These are phyloP conservation scores for Cicer yamashitae DNA, from an alignment of 306 rosid genomes.

Conservation along the genomic window DNA sequence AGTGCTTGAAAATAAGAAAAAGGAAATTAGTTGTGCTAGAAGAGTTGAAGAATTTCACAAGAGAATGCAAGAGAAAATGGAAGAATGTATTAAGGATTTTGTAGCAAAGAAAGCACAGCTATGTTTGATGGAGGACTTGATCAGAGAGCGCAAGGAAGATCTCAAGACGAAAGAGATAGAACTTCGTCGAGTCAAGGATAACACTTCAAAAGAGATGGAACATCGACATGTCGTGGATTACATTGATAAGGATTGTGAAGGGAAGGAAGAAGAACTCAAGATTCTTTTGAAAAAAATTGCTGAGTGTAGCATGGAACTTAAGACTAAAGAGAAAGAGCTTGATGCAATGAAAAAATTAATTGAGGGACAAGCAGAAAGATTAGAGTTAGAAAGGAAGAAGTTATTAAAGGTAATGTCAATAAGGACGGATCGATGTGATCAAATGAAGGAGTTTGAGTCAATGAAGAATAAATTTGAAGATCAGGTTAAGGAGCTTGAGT, in stretches of 20 bases:
- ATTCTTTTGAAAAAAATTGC: slow-evolving; percentile 9
- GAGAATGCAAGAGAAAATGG: slow-evolving; percentile 16
- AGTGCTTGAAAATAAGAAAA: slow-evolving; percentile 47
- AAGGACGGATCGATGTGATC: background rate
- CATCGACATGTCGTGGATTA: too few species aligned
- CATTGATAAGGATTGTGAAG: background rate
- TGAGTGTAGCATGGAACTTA: slow-evolving; percentile 38
- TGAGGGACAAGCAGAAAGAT: slow-evolving; percentile 14
- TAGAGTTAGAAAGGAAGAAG: slow-evolving; percentile 37
- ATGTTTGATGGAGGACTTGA: background rate
- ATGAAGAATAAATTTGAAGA: slow-evolving; percentile 33
- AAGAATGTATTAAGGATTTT: slow-evolving; percentile 19
- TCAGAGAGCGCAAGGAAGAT: slow-evolving; percentile 14
- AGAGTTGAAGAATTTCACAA: background rate
- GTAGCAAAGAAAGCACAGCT: slow-evolving; percentile 6
- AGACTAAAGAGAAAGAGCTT: slow-evolving; percentile 38
- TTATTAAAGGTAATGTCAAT: slow-evolving; percentile 19
- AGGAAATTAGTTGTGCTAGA: slow-evolving; percentile 34
- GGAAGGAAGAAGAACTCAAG: slow-evolving; percentile 36
- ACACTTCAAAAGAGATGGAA: background rate
- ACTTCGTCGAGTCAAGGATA: background rate
- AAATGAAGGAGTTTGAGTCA: slow-evolving; percentile 36
- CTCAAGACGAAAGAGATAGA: slow-evolving; percentile 23
- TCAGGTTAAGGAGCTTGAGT: background rate
- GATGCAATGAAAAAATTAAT: slow-evolving; percentile 11